These are phyloP conservation scores for Gracilariopsis chorda DNA, from an alignment of 23 red algal genomes.

Conservation along the genomic window DNA sequence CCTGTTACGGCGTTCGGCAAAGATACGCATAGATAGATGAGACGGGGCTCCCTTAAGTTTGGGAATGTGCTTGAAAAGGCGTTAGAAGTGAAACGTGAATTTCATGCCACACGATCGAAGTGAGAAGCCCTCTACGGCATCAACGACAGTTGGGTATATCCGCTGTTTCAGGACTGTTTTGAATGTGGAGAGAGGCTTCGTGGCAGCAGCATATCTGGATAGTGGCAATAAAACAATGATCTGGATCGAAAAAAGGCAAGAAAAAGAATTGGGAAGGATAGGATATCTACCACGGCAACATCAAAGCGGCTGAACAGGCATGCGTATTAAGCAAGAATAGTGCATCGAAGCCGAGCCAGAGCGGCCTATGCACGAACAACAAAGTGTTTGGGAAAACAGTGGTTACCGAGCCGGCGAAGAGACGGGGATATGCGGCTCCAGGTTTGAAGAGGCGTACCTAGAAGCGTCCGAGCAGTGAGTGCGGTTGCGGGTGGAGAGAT, in stretches of 20 bases:
- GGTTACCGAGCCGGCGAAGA: not conserved
- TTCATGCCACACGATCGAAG: conserved; percentile 46
- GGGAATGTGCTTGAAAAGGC: conserved; percentile 56
- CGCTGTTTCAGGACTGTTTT: not conserved
- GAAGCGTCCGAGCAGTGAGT: conserved; percentile 47
- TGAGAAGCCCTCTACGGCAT: conserved; percentile 34
- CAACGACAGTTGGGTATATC: conserved; percentile 57
- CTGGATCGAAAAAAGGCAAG: conserved; percentile 51
- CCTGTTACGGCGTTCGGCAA: not conserved
- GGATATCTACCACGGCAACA: conserved; percentile 70
- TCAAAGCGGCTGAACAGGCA: conserved; percentile 16
- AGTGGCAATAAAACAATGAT: conserved; percentile 86
- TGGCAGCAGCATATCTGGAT: conserved; percentile 77
- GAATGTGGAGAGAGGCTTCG: not conserved
- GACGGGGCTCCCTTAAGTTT: not conserved
- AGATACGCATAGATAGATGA: conserved; percentile 81
- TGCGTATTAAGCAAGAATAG: conserved; percentile 46
- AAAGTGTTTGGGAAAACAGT: too few species aligned
- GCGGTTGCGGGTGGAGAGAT: conserved; percentile 21
- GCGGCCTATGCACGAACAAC: conserved; percentile 18
- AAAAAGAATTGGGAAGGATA: conserved; percentile 67
- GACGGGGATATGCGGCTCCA: not conserved
- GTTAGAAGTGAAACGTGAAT: conserved; percentile 66
- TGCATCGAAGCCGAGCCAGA: conserved; percentile 50
- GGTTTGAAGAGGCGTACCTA: not conserved